Conservation (phyloP, 257 asterid genomes). For the Ilex asprella region DNA sequence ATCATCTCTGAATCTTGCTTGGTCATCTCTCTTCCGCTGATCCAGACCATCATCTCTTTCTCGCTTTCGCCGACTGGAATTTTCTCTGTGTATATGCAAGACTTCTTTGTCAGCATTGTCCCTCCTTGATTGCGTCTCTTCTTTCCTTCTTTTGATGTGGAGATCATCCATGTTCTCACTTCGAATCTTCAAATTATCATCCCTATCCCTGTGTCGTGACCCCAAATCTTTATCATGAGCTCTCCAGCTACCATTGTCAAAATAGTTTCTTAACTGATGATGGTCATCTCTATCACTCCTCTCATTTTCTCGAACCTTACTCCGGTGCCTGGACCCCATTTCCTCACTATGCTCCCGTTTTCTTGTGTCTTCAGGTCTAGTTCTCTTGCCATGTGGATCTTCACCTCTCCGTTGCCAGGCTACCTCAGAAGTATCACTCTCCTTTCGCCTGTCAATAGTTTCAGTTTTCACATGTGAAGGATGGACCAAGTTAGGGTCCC, state of each 20-base stretch:
- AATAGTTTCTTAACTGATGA: constrained; percentile 47
- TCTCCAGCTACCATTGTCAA: constrained; percentile 60
- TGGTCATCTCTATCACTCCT: constrained; percentile 58
- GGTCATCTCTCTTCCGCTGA: constrained; percentile 68
- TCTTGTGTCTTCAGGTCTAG: constrained; percentile 52
- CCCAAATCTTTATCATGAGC: constrained; percentile 47
- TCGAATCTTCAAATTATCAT: constrained; percentile 43
- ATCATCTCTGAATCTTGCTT: constrained; percentile 50
- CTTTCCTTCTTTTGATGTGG: constrained; percentile 70
- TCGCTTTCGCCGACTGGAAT: constrained; percentile 62
- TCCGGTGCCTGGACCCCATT: constrained; percentile 44
- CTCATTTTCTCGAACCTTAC: constrained; percentile 55
- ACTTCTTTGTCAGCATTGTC: constrained; percentile 58
- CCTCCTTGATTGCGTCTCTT: constrained; percentile 41
- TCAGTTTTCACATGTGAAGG: constrained; percentile 42
- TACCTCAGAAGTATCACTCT: constrained; percentile 55
- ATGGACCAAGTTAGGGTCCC: constrained; percentile 41
- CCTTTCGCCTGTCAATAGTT: constrained; percentile 59
- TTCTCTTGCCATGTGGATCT: constrained; percentile 49
- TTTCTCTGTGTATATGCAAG: constrained; percentile 50
- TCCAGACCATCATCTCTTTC: constrained; percentile 76
- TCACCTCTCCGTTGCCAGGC: constrained; percentile 62
- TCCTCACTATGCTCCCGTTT: constrained; percentile 62
- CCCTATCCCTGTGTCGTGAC: constrained; percentile 60
- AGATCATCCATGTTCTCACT: constrained; percentile 46